These are phyloP conservation scores for Diutina catenulata DNA, from an alignment of 1,139 yeast species.

Conservation along the genomic window DNA sequence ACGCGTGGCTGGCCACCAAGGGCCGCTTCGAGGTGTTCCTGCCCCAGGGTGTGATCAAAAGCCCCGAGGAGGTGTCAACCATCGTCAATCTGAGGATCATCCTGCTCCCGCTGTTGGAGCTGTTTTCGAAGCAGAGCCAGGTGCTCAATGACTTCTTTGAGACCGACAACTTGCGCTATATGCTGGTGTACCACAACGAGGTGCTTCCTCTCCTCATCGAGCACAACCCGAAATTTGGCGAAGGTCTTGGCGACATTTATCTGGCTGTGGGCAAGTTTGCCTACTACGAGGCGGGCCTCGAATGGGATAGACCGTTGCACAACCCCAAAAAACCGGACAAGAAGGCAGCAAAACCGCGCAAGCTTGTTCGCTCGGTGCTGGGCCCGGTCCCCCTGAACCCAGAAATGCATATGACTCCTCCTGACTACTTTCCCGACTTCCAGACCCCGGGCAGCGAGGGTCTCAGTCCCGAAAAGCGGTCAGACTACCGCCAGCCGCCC, in stretches of 20 bases:
- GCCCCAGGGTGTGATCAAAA: constrained; percentile 15
- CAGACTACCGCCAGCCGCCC: neutral
- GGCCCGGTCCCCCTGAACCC: too few species aligned
- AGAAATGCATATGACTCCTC: too few species aligned
- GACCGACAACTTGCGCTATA: constrained; percentile 23
- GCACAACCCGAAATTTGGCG: constrained; percentile 19
- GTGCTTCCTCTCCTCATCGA: constrained; percentile 22
- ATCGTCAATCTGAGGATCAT: too few species aligned
- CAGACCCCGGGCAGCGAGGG: too few species aligned
- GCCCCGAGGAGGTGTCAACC: too few species aligned
- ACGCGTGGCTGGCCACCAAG: constrained; percentile 27
- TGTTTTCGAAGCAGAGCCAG: constrained; percentile 24
- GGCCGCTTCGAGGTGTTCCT: constrained; percentile 24
- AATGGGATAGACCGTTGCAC: neutral
- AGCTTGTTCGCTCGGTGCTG: neutral
- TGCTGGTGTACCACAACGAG: constrained; percentile 30
- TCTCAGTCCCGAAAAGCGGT: too few species aligned
- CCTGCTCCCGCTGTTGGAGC: constrained; percentile 21
- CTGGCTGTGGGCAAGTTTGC: constrained; percentile 24
- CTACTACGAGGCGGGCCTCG: constrained; percentile 8
- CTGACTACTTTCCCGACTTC: too few species aligned
- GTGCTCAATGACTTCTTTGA: constrained; percentile 28
- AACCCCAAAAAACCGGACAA: too few species aligned
- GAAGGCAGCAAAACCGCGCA: too few species aligned
- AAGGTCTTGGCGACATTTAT: constrained; percentile 22